phyloP scores from a whole-genome alignment of 495 filamentous ascomycete genomes.

The Xylaria flabelliformis region DNA sequence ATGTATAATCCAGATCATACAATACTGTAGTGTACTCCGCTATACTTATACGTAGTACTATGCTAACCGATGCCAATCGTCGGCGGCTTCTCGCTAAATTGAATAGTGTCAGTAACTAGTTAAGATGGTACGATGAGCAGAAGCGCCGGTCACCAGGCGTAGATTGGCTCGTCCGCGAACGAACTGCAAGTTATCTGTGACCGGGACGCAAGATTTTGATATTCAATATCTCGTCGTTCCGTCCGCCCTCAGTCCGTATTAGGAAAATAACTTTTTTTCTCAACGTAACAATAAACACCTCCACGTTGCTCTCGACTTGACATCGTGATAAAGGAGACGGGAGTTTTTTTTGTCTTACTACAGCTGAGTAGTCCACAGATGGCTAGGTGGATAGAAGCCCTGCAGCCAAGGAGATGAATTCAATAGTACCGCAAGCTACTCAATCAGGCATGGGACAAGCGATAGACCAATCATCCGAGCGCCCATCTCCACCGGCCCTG shows the following conservation, averaged over 20 bases:
- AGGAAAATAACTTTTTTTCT: too few relatives aligned
- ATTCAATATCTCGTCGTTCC: background rate
- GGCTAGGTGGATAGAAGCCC: background rate
- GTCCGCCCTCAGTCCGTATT: background rate
- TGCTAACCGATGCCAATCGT: background rate
- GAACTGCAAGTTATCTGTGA: background rate
- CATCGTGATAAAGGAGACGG: background rate
- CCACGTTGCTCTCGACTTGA: background rate
- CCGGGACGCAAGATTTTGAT: background rate
- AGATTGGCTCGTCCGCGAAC: background rate
- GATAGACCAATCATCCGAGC: background rate
- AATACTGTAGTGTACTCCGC: background rate
- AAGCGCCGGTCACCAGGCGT: background rate
- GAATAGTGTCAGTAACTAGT: background rate
- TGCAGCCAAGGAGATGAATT: slow-evolving; percentile 3
- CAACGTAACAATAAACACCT: background rate
- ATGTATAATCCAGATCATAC: background rate
- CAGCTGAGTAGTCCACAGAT: background rate
- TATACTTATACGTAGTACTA: background rate
- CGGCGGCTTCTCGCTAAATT: background rate
- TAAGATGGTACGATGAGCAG: background rate
- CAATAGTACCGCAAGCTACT: slow-evolving; percentile 6
- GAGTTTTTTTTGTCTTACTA: slow-evolving; percentile 10
- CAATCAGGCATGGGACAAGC: background rate
- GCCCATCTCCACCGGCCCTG: slow-evolving; percentile 4